Conservation (phyloP, 768 basidiomycete genomes). For the Chalciporus piperatus region DNA sequence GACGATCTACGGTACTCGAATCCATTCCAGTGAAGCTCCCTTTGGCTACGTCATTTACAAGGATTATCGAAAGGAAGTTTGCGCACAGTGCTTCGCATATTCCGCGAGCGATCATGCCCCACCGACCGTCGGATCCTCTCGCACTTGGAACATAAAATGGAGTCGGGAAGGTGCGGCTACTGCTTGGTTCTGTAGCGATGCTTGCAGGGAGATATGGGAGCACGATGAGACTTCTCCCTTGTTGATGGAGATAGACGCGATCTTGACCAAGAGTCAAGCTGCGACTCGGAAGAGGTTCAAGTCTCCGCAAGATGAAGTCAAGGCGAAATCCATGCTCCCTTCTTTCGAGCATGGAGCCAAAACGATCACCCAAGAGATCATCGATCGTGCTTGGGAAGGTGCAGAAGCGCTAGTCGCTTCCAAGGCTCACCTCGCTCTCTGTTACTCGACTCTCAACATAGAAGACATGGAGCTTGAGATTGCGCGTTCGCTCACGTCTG, state of each 20-base stretch:
- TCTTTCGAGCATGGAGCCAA: conserved; percentile 8
- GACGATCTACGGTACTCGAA: conserved; percentile 43
- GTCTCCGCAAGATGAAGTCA: conserved; percentile 19
- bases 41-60: conserved; percentile 59
- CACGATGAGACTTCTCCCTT: conserved; percentile 32
- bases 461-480: conserved; percentile 57
- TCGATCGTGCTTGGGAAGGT: conserved; percentile 47
- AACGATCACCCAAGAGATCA: conserved; percentile 35
- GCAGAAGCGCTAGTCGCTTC: conserved; percentile 34
- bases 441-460: conserved; percentile 31
- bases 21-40: conserved; percentile 46
- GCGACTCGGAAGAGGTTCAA: conserved; percentile 30
- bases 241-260: conserved; percentile 32
- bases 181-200: conserved; percentile 55
- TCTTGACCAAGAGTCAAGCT: conserved; percentile 35
- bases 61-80: conserved; percentile 65
- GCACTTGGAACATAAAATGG: conserved; percentile 45
- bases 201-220: conserved; percentile 47
- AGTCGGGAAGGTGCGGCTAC: conserved; percentile 35
- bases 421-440: conserved; percentile 22
- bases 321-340: conserved; percentile 18
- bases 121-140: conserved; percentile 18
- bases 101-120: conserved; percentile 32
- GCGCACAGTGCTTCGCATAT: conserved; percentile 63
- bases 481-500: conserved; percentile 54